These are phyloP conservation scores for Mortierella sp. DNA, from an alignment of 371 early-diverging fungal genomes.

Conservation along the genomic window DNA sequence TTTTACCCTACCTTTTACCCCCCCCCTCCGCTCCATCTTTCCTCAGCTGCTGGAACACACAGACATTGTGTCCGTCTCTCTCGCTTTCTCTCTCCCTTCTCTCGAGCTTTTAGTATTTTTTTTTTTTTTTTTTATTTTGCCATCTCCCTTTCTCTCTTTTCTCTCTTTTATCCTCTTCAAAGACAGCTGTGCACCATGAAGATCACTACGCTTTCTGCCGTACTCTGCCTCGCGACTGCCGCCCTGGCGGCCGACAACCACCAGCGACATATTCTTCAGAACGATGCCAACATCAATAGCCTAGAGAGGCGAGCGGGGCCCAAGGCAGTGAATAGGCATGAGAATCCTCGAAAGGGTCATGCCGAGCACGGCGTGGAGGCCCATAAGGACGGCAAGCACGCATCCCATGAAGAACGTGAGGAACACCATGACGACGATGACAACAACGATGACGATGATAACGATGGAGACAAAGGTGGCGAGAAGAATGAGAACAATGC, in stretches of 20 bases:
- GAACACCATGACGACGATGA: not conserved
- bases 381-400: not conserved
- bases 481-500: not conserved
- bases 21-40: no score
- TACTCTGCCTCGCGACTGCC: conserved; percentile 11
- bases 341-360: not conserved
- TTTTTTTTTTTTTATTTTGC: not conserved
- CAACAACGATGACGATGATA: not conserved
- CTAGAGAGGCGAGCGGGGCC: not conserved
- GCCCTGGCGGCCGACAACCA: conserved; percentile 5
- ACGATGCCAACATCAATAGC: not conserved
- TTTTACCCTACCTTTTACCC: no score
- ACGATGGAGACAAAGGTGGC: not conserved
- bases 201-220: conserved; percentile 5
- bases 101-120: not conserved
- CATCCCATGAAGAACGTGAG: not conserved
- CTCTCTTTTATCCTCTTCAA: not conserved
- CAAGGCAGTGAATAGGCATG: not conserved
- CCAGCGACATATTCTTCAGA: not conserved
- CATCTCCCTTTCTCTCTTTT: not conserved
- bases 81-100: no score
- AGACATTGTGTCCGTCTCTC: no score
- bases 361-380: not conserved
- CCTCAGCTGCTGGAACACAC: no score
- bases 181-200: conserved; percentile 7